Evolutionary conservation across 441 rosid species (phyloP), one percentile per base, ranked within the genome.

Genomic region (Adansonia grandidieri): DNA sequence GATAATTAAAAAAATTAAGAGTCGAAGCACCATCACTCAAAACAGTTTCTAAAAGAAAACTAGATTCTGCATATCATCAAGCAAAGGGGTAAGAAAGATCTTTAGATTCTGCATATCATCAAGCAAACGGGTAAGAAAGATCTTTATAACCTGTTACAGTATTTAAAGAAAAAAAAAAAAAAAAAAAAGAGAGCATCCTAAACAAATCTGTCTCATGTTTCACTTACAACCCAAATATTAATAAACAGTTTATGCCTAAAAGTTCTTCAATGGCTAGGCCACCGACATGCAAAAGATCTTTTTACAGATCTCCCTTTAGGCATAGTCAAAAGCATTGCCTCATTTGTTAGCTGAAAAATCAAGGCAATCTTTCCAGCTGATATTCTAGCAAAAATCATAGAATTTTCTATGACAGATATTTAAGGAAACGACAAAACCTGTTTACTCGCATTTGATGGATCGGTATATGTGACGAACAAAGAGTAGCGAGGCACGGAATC

Each of bases 391-490:
- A 83, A 84, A 84, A 71, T 79, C 79, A 48, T 62, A 57, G 61
- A 51, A 22, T 28, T 28, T 73, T 76, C 74, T 48, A 32, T 44
- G 72, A 60, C 61, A 53, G 51, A 60, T 2, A 74, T 58, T 8
- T 68, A 45, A 19, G 72, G 64, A 73, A 54, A 44, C 6, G 20
- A 83, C 9, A 15, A 37, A 57, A 50, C 11, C 47, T 48, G 37
- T 76, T 82, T 84, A 89, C 87, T 89, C 92, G 79, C 89, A 89
- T 75, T 89, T 89, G 69, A 89, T 89, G 4, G 90, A 89, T 78
- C 85, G 73, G 89, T 89, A 89, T 68, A 89, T 89, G 80, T 87
- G 92, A 71, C 92, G 90, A 77, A 89, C 87, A 5, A 86, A 89
- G 74, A 89, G 80, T 37, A 89, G 80, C 0, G 90, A 85, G 0